Conservation (phyloP, 495 filamentous ascomycete genomes). For the Penicillium silybi region DNA sequence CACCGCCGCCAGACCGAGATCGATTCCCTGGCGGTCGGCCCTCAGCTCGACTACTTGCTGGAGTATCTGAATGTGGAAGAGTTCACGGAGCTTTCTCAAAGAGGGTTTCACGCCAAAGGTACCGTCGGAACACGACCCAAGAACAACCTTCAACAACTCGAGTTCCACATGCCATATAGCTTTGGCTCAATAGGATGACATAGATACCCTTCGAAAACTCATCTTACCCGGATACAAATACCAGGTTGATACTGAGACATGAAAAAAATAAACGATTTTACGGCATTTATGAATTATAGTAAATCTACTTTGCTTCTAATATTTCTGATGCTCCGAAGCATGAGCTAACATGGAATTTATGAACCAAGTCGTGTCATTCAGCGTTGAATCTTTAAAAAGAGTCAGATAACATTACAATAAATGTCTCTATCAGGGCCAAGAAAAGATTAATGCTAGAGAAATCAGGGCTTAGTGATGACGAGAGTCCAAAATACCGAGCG, state of each 20-base stretch:
- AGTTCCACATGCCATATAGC: not conserved
- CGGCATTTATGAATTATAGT: not conserved
- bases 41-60: not conserved
- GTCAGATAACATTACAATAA: not conserved
- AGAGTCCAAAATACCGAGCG: slow-evolving; percentile 15
- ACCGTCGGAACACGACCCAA: not conserved
- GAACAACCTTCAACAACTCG: not conserved
- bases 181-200: not conserved
- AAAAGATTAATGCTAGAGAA: not conserved
- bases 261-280: not conserved
- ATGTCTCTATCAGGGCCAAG: not conserved
- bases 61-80: not conserved
- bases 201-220: not conserved
- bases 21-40: not conserved
- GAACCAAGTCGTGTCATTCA: not conserved
- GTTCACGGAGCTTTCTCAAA: not conserved
- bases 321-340: not conserved
- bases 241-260: not conserved
- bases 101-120: not conserved
- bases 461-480: not conserved
- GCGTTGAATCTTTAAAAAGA: not conserved
- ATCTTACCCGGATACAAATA: not conserved
- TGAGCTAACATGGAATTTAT: not conserved
- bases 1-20: not conserved
- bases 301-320: not conserved